A percentile compares a stretch with the other conserved stretches of the same genome.
phyloP scores from a whole-genome alignment of 352 stramenopile species.

The Phytopythium oedochilum region DNA sequence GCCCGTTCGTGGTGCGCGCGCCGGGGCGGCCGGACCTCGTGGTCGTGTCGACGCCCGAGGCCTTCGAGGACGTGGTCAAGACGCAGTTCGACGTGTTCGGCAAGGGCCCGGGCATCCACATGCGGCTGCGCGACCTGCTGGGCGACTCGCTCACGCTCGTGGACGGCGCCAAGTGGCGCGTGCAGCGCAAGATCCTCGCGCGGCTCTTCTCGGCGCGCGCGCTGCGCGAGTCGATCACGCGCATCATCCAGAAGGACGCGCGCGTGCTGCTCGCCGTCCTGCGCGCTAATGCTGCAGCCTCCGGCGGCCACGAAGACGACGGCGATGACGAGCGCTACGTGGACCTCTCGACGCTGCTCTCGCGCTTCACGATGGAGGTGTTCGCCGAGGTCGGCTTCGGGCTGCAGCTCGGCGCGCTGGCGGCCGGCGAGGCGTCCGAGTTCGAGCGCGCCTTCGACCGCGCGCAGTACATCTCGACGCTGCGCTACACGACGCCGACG shows the following conservation, averaged over 20 bases:
- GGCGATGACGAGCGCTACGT: background rate
- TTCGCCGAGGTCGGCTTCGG: conserved; percentile 19
- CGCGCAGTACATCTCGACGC: conserved; percentile 19
- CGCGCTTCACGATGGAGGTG: conserved; percentile 7
- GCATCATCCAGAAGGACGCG: conserved; percentile 9
- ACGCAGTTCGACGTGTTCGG: conserved; percentile 10
- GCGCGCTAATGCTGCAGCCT: background rate
- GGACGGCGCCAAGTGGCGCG: conserved; percentile 8
- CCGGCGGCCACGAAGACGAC: background rate
- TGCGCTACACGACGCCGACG: conserved; percentile 7
- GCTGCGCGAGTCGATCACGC: conserved; percentile 11
- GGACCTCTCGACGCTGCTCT: conserved; percentile 5
- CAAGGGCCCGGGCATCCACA: conserved; percentile 6
- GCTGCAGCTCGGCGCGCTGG: conserved; percentile 28
- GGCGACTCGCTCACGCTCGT: conserved; percentile 14
- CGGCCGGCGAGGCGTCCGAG: background rate
- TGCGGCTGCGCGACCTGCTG: conserved; percentile 11
- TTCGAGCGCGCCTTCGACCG: conserved; percentile 26
- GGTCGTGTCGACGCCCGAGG: conserved; percentile 8
- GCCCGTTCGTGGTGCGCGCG: conserved; percentile 6
- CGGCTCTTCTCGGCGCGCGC: conserved; percentile 13
- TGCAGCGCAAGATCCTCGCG: conserved; percentile 13
- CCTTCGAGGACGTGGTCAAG: conserved; percentile 11
- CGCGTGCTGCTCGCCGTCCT: conserved; percentile 8
- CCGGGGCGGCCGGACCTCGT: conserved; percentile 7